A percentile compares a stretch with the other conserved stretches of the same genome.
phyloP scores from a whole-genome alignment of 768 basidiomycete genomes.

The Collybia sordida region DNA sequence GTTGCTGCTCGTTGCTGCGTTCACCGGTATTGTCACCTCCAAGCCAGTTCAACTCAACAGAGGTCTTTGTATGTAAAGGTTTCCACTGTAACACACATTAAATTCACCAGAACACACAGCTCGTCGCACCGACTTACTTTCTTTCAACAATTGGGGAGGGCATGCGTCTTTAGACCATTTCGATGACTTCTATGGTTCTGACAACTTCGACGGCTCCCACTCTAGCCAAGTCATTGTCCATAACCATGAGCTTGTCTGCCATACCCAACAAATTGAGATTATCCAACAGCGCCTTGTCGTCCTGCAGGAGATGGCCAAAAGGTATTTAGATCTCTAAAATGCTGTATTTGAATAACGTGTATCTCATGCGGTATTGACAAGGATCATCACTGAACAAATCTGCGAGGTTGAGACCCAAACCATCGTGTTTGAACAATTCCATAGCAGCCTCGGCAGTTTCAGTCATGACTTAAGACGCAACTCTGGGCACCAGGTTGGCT shows the following conservation, averaged over 20 bases:
- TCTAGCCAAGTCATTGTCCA: slow-evolving; percentile 24
- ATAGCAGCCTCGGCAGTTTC: slow-evolving; percentile 26
- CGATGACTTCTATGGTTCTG: slow-evolving; percentile 37
- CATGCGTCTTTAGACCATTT: slow-evolving; percentile 28
- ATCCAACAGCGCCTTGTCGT: slow-evolving; percentile 34
- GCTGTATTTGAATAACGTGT: neutral
- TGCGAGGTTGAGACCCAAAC: slow-evolving; percentile 38
- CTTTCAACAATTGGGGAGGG: slow-evolving; percentile 37
- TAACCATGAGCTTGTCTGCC: slow-evolving; percentile 26
- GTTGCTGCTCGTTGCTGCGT: slow-evolving; percentile 24
- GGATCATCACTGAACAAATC: slow-evolving; percentile 29
- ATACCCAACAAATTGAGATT: slow-evolving; percentile 24
- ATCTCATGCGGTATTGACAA: slow-evolving; percentile 2
- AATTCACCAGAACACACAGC: slow-evolving; percentile 4
- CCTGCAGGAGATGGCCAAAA: slow-evolving; percentile 34
- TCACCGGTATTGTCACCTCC: slow-evolving; percentile 27
- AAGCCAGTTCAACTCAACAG: slow-evolving; percentile 20
- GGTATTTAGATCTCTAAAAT: slow-evolving; percentile 9
- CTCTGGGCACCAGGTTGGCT: slow-evolving; percentile 29
- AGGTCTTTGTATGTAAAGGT: slow-evolving; percentile 10
- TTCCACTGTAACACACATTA: neutral
- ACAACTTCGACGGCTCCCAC: slow-evolving; percentile 31
- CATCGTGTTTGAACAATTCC: slow-evolving; percentile 34
- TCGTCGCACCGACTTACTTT: slow-evolving; percentile 13
- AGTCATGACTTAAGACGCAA: slow-evolving; percentile 27